Evolutionary conservation across 352 stramenopile species (phyloP).

Genomic region (Thalassiosira exigua): DNA sequence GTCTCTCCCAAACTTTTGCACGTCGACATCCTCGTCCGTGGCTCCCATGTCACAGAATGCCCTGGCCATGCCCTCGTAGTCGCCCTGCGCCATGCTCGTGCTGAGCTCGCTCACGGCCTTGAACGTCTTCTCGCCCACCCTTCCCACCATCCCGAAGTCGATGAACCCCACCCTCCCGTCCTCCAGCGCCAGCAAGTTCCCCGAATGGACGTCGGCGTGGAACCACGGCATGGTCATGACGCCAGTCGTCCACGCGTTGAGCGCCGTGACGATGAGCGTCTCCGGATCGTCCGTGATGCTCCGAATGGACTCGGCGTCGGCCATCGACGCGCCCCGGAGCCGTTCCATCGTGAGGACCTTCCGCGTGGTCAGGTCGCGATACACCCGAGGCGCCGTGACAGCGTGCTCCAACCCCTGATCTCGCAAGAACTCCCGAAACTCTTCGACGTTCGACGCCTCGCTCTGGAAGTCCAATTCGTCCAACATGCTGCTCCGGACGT

Average conservation of each 20-base stretch:
- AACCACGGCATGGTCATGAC: slow-evolving; percentile 88
- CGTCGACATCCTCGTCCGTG: slow-evolving; percentile 78
- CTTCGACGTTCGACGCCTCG: slow-evolving; percentile 84
- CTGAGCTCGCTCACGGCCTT: slow-evolving; percentile 84
- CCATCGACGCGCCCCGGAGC: slow-evolving; percentile 81
- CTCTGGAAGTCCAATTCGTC: slow-evolving; percentile 89
- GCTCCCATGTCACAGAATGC: slow-evolving; percentile 86
- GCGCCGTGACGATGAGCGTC: slow-evolving; percentile 80
- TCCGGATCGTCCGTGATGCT: slow-evolving; percentile 84
- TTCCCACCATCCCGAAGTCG: slow-evolving; percentile 88
- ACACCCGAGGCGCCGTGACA: slow-evolving; percentile 85
- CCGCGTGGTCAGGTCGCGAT: slow-evolving; percentile 77
- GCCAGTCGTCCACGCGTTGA: slow-evolving; percentile 86
- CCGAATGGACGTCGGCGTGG: slow-evolving; percentile 80
- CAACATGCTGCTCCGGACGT: slow-evolving; percentile 85
- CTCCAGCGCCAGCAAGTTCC: slow-evolving; percentile 88
- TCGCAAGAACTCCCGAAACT: slow-evolving; percentile 64
- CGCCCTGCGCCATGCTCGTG: slow-evolving; percentile 70
- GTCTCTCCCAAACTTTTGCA: slow-evolving; percentile 82
- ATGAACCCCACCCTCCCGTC: slow-evolving; percentile 86
- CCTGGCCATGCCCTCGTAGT: slow-evolving; percentile 83
- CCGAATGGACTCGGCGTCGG: slow-evolving; percentile 78
- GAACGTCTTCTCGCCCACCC: slow-evolving; percentile 83
- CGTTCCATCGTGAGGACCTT: slow-evolving; percentile 89
- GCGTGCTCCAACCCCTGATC: slow-evolving; percentile 60